Conservation (phyloP, 2,329 filamentous ascomycete species). For the Botrytis byssoidea region DNA sequence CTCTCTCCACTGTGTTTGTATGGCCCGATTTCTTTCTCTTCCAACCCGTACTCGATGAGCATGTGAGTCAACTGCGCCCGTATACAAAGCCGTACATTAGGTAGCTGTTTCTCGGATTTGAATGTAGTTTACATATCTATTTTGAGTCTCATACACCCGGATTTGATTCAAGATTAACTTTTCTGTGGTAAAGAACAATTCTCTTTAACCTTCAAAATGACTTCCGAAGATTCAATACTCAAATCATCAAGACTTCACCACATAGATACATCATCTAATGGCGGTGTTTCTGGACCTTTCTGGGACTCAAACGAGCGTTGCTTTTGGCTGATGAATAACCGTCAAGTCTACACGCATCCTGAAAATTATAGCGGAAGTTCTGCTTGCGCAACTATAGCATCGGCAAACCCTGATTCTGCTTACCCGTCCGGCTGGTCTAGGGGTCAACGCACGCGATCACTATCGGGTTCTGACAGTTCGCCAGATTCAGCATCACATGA, state of each 20-base stretch:
- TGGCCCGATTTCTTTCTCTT: neutral
- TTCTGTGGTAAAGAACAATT: neutral
- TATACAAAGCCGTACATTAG: conserved; percentile 11
- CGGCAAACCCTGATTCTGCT: conserved; percentile 11
- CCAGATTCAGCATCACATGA: conserved; percentile 3
- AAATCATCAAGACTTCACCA: conserved; percentile 8
- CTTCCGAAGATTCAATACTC: neutral
- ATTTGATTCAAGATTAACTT: neutral
- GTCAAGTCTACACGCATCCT: conserved; percentile 19
- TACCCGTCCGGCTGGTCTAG: conserved; percentile 15
- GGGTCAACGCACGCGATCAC: conserved; percentile 13
- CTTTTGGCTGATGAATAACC: conserved; percentile 17
- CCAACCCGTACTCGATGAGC: neutral
- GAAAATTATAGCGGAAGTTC: conserved; percentile 19
- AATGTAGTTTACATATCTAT: neutral
- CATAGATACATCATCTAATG: conserved; percentile 14
- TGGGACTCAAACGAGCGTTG: conserved; percentile 15
- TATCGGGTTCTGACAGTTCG: conserved; percentile 5
- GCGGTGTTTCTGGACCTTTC: conserved; percentile 17
- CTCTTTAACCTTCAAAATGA: neutral
- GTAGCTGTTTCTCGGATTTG: neutral
- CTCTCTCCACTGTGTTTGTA: conserved; percentile 4
- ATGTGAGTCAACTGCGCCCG: conserved; percentile 11
- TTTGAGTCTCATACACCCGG: neutral
- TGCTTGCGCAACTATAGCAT: conserved; percentile 19